phyloP scores from a whole-genome alignment of 1,284 basidiomycete species.

The Inonotus obliquus region DNA sequence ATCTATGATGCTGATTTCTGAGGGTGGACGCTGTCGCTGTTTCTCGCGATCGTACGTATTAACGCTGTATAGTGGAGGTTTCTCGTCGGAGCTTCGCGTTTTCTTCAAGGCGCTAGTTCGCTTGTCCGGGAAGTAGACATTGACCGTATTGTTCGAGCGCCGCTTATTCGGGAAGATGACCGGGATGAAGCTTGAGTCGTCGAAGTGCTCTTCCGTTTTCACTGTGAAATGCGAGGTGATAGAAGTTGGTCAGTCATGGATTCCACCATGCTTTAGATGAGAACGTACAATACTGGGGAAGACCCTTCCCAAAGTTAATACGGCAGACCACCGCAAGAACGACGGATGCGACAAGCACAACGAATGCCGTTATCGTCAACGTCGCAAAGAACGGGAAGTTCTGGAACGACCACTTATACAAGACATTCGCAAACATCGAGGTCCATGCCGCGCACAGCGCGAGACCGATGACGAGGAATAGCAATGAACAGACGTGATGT shows the following conservation, averaged over 20 bases:
- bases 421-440: conserved; percentile 21
- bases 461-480: conserved; percentile 20
- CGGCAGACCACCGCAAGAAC: conserved; percentile 23
- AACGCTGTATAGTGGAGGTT: neutral
- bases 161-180: conserved; percentile 2
- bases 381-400: conserved; percentile 26
- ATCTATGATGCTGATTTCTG: conserved; percentile 1
- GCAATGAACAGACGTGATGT: conserved; percentile 19
- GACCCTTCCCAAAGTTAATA: conserved; percentile 23
- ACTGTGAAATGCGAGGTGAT: neutral
- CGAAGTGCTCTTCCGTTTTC: conserved; percentile 13
- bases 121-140: conserved; percentile 15
- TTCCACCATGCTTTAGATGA: neutral
- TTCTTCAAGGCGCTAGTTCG: neutral
- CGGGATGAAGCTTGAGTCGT: conserved; percentile 14
- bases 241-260: neutral
- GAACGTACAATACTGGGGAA: conserved; percentile 20
- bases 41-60: neutral
- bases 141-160: neutral
- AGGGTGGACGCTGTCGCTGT: neutral
- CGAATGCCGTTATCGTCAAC: conserved; percentile 19
- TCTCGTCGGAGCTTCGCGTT: neutral
- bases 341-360: conserved; percentile 20
- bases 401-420: conserved; percentile 24
- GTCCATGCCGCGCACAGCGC: conserved; percentile 18